A percentile compares a stretch with the other conserved stretches of the same genome.
phyloP scores from a whole-genome alignment of 2,329 filamentous ascomycete species.

The Pseudocercospora fuligena region DNA sequence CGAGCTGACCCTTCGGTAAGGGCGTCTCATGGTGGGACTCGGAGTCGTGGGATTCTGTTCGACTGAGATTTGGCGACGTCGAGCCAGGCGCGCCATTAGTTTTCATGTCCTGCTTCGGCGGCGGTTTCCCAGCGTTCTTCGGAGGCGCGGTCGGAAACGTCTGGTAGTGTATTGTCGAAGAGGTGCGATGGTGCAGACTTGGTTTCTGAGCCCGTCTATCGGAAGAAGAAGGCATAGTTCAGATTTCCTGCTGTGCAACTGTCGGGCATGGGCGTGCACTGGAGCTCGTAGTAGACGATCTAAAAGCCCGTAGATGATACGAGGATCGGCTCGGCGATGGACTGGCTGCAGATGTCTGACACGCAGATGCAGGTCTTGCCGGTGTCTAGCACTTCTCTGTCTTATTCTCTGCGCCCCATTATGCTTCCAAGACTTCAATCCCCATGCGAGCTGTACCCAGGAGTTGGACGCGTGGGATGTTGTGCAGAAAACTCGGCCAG shows the following conservation, averaged over 20 bases:
- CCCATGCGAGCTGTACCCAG: not conserved
- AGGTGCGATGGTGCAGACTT: conserved; percentile 48
- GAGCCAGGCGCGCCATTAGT: conserved; percentile 22
- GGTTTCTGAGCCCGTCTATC: conserved; percentile 18
- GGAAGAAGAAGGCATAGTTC: conserved; percentile 19
- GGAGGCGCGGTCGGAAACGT: conserved; percentile 80
- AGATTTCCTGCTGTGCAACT: conserved; percentile 9
- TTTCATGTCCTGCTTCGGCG: conserved; percentile 37
- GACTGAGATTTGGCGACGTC: conserved; percentile 21
- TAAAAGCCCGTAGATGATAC: not conserved
- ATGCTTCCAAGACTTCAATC: not conserved
- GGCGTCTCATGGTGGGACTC: conserved; percentile 64
- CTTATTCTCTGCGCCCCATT: not conserved
- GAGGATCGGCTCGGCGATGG: not conserved
- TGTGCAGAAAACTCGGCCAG: not conserved
- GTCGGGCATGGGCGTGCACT: conserved; percentile 11
- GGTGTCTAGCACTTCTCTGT: not conserved
- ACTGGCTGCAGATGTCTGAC: not conserved
- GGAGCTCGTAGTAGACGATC: not conserved
- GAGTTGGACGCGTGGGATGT: not conserved
- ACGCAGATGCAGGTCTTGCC: not conserved
- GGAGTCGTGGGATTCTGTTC: conserved; percentile 24
- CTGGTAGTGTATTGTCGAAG: conserved; percentile 71
- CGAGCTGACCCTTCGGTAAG: conserved; percentile 80
- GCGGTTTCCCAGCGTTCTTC: conserved; percentile 63